Evolutionary conservation across 192 early-diverging fungal genomes (phyloP), one percentile per base, ranked within the genome.

Genomic region (Entrophospora sp.): DNA sequence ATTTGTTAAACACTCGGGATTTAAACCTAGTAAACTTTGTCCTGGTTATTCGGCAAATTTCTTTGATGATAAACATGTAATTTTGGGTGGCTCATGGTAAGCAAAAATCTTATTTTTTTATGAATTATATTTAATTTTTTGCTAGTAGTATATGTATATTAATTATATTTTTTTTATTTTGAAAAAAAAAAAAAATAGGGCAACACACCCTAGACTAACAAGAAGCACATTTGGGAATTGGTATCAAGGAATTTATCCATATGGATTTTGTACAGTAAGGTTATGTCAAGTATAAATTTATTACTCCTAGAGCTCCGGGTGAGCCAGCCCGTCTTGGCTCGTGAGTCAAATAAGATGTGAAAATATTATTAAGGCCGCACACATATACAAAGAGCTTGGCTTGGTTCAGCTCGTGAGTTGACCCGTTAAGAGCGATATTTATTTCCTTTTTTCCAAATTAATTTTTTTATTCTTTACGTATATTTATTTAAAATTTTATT

Each of bases 21-120:
- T 90, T 61, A 67, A 73, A 45, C 61, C 77, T 7, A 87, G 85
- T 20, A 59, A 71, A 24, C 65, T 90, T 36, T 97, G 95, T 68
- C 92, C 93, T 9, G 93, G 91, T 1, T 97, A 97, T 75, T 91
- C 91, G 3, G 68, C 79, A 3, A 93, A 97, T 69, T 96, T 96
- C 62, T 94, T 96, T 69, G 92, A 97, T 66, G 84, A 75, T 25
- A 89, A 91, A 59, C 93, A 97, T 73, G 82, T 92, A 1, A 78
- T 97, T 14, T 64, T 93, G 28, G 95, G 95, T 46, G 95, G 71
- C 0, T 85, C 83, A 2, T 97, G 91, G 87, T 53, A 53, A 53
- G 3, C n/a, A 6, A 16, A 16, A 16, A 28, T n/a, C 18, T 34
- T 31, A 14, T 53, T 25, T n/a, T 16, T 20, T 18, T 45, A 20